Base-by-base conservation (phyloP, 805 yeast species). In the Saccharomycopsis capsularis region DNA sequence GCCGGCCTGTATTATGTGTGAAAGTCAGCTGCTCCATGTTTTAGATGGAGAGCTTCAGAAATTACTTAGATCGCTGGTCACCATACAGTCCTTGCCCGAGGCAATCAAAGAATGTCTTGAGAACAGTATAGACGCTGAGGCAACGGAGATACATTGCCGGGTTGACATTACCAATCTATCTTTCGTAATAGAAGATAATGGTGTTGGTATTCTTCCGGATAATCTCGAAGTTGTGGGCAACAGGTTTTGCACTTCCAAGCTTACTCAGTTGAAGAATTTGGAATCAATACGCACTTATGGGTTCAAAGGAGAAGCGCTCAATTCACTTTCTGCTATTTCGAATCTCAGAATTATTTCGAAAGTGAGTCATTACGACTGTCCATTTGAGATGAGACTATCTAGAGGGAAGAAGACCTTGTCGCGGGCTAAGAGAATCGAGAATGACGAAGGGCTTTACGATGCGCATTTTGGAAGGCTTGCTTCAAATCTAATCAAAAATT, bases 301-400 rank as follows among this genome's bases (percentile, higher is more conserved):
- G 1, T 85, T 81, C 59, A 70, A 85, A 43, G 95, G 95, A 0
- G 85, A 81, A 56, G 84, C 93, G 0, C 55, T 87, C 16, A 67
- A 70, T 46, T 71, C 82, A 0, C 64, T 87, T 2, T 62, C 75
- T n/a, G 67, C 71, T 0, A 57, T 77, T 4, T 66, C 81, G 0
- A 60, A 69, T 13, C 51, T 79, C n/a, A 57, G 69, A 0, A 61
- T 86, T 1, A 60, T 70, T 1, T 74, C 91, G 0, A 75, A 73
- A 51, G 55, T 63, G 0, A 50, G 47, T 15, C 62, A 58, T 4
- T 61, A 55, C 47, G 62, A 60, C 41, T 15, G 3, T 2, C 57
- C 60, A 4, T 34, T 41, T 25, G 11, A 23, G 3, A 44, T 54
- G 3, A 44, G 46, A 13, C 56, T 48, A 21, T n/a, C 55, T 39